Conservation (phyloP, 805 yeast genomes). For the Kluyveromyces lactis region DNA sequence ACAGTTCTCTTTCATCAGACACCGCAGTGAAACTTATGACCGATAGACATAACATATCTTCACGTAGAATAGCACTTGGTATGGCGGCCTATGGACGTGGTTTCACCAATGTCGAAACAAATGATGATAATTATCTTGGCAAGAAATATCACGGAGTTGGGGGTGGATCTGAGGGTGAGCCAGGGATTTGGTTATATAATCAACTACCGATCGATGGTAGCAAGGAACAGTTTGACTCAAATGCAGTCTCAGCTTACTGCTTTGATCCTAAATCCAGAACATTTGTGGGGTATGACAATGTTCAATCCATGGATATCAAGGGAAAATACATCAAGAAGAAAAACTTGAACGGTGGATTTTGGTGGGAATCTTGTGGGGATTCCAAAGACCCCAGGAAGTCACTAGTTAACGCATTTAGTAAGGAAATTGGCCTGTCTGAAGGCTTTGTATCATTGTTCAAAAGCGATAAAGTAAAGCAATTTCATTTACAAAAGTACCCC, state of each 20-base stretch:
- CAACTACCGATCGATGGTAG: constrained; percentile 40
- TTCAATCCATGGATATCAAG: constrained; percentile 43
- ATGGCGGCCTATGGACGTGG: constrained; percentile 81
- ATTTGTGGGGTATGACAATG: constrained; percentile 62
- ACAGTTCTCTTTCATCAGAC: constrained; percentile 40
- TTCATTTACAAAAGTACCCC: constrained; percentile 15
- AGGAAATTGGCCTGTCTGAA: constrained; percentile 12
- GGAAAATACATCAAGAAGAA: constrained; percentile 45
- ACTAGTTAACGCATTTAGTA: constrained; percentile 38
- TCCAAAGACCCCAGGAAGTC: constrained; percentile 29
- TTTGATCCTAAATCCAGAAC: constrained; percentile 32
- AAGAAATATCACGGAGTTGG: constrained; percentile 36
- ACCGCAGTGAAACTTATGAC: constrained; percentile 40
- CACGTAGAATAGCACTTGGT: constrained; percentile 60
- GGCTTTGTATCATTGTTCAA: constrained; percentile 3
- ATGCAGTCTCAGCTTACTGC: constrained; percentile 47
- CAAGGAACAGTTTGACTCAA: constrained; percentile 43
- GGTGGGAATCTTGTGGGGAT: constrained; percentile 94
- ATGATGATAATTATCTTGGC: constrained; percentile 25
- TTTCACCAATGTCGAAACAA: constrained; percentile 31
- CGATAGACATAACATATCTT: constrained; percentile 31
- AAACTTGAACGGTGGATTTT: constrained; percentile 75
- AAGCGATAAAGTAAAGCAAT: constrained; percentile 8
- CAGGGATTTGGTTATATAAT: constrained; percentile 48
- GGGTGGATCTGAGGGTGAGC: constrained; percentile 36